These are phyloP conservation scores for Mediolabrus comicus DNA, from an alignment of 108 stramenopile species.

Conservation along the genomic window DNA sequence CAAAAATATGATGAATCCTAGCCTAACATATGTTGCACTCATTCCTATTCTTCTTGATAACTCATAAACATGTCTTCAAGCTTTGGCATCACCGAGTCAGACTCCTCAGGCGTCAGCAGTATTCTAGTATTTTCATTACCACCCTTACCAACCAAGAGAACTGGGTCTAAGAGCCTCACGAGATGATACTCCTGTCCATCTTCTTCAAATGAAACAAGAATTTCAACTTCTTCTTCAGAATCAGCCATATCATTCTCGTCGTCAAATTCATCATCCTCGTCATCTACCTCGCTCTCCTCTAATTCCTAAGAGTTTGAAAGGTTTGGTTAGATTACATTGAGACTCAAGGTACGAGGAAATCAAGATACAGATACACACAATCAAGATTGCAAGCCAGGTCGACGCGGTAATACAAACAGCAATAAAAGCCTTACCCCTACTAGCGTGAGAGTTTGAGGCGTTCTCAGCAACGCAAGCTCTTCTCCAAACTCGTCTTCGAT, in stretches of 20 bases:
- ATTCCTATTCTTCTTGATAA: slow-evolving; percentile 54
- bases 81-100: slow-evolving; percentile 79
- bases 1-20: not conserved
- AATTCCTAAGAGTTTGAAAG: slow-evolving; percentile 22
- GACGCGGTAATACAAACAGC: not conserved
- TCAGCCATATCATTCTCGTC: slow-evolving; percentile 56
- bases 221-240: slow-evolving; percentile 82
- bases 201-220: slow-evolving; percentile 82
- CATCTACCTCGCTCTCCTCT: slow-evolving; percentile 43
- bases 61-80: slow-evolving; percentile 75
- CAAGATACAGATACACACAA: not conserved
- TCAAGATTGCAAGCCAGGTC: not conserved
- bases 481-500: slow-evolving; percentile 90
- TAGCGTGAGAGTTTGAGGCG: slow-evolving; percentile 84
- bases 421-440: slow-evolving; percentile 59
- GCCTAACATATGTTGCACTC: not conserved
- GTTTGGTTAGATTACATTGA: not conserved
- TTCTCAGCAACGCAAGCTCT: slow-evolving; percentile 74
- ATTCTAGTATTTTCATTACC: slow-evolving; percentile 59
- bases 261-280: slow-evolving; percentile 58
- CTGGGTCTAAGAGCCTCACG: slow-evolving; percentile 81
- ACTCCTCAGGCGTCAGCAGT: slow-evolving; percentile 82
- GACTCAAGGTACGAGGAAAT: not conserved
- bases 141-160: slow-evolving; percentile 83
- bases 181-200: slow-evolving; percentile 72